A percentile compares a stretch with the other conserved stretches of the same genome.
Conservation (phyloP, 2,329 filamentous ascomycete genomes). For the Dactylellina leptospora region DNA sequence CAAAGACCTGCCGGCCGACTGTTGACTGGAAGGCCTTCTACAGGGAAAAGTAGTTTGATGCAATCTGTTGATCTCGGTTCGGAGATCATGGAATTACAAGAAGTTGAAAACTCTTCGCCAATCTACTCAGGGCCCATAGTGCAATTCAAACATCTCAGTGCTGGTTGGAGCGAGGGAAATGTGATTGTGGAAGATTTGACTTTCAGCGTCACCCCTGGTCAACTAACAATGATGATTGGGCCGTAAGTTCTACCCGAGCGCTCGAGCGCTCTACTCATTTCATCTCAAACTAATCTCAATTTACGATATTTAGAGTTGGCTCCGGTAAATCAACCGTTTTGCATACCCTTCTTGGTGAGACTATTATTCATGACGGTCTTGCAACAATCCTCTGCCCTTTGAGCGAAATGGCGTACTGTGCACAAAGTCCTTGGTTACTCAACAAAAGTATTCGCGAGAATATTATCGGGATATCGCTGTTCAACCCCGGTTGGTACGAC, state of each 20-base stretch:
- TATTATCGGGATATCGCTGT: constrained; percentile 59
- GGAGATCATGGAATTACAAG: not conserved
- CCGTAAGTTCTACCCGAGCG: not conserved
- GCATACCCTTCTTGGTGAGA: constrained; percentile 61
- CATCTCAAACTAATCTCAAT: not conserved
- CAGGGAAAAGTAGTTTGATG: not conserved
- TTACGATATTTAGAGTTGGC: constrained; percentile 58
- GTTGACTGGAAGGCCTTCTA: not conserved
- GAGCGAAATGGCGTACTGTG: constrained; percentile 59
- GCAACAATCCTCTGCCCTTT: constrained; percentile 57
- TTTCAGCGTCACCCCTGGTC: not conserved
- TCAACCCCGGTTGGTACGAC: constrained; percentile 59
- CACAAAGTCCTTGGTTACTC: constrained; percentile 60
- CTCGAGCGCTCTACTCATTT: too few species aligned
- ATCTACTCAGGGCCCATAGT: constrained; percentile 1
- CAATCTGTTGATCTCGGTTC: not conserved
- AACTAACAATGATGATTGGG: constrained; percentile 9
- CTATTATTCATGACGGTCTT: constrained; percentile 55
- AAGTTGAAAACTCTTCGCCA: not conserved
- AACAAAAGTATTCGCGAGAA: constrained; percentile 60
- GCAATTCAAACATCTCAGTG: not conserved
- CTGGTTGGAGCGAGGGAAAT: constrained; percentile 3
- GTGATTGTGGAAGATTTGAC: not conserved
- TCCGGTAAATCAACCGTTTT: constrained; percentile 62
- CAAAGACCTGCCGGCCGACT: not conserved